phyloP scores from a whole-genome alignment of 1,284 basidiomycete genomes.

The Cystobasidium slooffiae region DNA sequence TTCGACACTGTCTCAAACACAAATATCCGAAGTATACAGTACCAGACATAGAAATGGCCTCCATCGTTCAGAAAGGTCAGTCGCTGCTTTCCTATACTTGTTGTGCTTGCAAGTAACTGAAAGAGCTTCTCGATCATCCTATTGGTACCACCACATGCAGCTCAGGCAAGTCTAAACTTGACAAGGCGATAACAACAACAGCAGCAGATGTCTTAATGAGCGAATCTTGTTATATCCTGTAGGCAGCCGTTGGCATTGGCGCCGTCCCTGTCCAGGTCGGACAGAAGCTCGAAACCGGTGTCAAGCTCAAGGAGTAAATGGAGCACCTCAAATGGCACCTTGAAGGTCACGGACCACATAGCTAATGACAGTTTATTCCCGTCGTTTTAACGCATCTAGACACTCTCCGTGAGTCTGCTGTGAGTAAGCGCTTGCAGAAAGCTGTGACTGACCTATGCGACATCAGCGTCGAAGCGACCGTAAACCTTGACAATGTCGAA shows the following conservation, averaged over 20 bases:
- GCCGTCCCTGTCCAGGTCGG: constrained; percentile 36
- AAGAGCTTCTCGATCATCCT: neutral
- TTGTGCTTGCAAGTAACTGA: neutral
- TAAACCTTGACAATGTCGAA: constrained; percentile 18
- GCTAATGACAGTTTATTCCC: neutral
- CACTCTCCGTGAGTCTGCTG: constrained; percentile 20
- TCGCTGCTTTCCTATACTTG: too few relatives aligned
- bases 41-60: neutral
- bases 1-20: neutral
- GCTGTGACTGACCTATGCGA: neutral
- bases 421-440: neutral
- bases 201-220: neutral
- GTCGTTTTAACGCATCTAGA: neutral
- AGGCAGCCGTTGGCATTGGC: constrained; percentile 22
- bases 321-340: neutral
- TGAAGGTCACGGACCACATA: neutral
- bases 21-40: neutral
- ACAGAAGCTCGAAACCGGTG: constrained; percentile 36
- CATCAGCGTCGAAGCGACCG: constrained; percentile 29
- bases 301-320: constrained; percentile 39
- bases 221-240: neutral
- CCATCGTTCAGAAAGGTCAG: constrained; percentile 37
- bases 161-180: constrained; percentile 5
- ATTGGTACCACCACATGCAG: neutral
- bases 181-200: neutral